A percentile compares a stretch with the other conserved stretches of the same genome.
phyloP scores from a whole-genome alignment of 345 rosid genomes.

The Ceriops tagal region DNA sequence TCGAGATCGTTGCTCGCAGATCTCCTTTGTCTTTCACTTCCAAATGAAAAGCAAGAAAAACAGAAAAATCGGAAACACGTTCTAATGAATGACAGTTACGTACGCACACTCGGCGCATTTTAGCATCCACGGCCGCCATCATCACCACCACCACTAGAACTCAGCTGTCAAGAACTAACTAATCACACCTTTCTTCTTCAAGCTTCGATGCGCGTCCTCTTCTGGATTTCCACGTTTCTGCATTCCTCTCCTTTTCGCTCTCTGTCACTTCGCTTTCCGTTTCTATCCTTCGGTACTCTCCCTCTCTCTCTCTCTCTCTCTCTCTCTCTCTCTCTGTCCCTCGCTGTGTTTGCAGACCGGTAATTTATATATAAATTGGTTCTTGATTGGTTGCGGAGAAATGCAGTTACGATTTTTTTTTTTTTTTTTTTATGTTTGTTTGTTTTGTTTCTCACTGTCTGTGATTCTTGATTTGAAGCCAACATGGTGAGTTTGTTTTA shows the following conservation, averaged over 20 bases:
- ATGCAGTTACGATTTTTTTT: too few species aligned
- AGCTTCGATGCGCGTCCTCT: neutral
- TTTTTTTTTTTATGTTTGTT: neutral
- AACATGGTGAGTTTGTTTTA: neutral
- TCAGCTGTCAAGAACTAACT: neutral
- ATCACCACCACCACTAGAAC: neutral
- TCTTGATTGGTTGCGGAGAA: neutral
- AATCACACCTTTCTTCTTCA: neutral
- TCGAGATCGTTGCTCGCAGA: slow-evolving; percentile 15
- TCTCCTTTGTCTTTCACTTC: slow-evolving; percentile 17
- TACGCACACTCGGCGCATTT: slow-evolving; percentile 21
- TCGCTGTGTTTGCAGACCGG: neutral
- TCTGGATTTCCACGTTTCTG: neutral
- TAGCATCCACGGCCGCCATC: slow-evolving; percentile 7
- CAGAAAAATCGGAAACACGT: slow-evolving; percentile 1
- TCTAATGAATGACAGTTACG: neutral
- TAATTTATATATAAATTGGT: neutral
- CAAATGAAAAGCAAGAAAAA: too few species aligned
- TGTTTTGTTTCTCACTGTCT: neutral
- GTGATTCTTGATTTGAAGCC: neutral
- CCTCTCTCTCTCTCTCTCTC: neutral
- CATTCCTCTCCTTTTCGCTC: neutral
- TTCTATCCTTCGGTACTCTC: neutral
- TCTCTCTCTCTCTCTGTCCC: neutral
- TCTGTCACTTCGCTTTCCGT: neutral